Base-by-base conservation (phyloP, 805 yeast species). In the Wickerhamiella parazyma region DNA sequence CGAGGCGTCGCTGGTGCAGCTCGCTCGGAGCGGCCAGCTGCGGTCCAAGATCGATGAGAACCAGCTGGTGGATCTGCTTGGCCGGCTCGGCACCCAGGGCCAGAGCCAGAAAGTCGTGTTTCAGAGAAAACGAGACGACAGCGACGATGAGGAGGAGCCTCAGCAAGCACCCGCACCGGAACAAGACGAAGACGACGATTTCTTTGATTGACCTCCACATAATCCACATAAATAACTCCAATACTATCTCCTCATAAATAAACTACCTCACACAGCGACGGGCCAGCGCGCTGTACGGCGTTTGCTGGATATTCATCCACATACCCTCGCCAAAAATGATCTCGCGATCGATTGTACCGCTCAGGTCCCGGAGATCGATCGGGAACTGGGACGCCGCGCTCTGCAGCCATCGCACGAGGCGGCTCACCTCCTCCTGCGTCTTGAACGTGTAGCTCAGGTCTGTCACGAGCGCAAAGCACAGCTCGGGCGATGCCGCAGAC, bases 1-100 rank as follows among this genome's bases (percentile, higher is more conserved):
- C 11, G 96, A 89, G 55, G 76, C 78, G 49, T 76, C 89, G 53
- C 64, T 89, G 36, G 63, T 80, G 21, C 75, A 77, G 52, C 63
- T 89, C 59, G 81, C 78, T 7, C 75, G 76, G 48, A 70, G 80
- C 51, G 96, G 96, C 1, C 84, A 80, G 47, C 64, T 89, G 28
- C 67, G 73, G 43, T 70, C 76, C 48, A 83, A 84, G 58, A 67
- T 89, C n/a, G 67, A 71, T 7, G 97, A 91, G 58, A 69, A 72
- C 26, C 95, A 86, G 50, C 72, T 89, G 42, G 94, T 86, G 24
- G 78, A 76, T 51, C 75, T 91, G 40, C 68, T 89, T 50, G 86
- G 85, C 58, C 86, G 87, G 47, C 68, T 89, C 26, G 71, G 81
- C 21, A 33, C 18, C 54, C 78, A 76, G 52, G 75, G 76, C 44